Percentiles rank a stretch among this genome's conserved stretches.
Evolutionary conservation across 1,139 yeast genomes (phyloP).

Genomic region (Taiozyma onychis): DNA sequence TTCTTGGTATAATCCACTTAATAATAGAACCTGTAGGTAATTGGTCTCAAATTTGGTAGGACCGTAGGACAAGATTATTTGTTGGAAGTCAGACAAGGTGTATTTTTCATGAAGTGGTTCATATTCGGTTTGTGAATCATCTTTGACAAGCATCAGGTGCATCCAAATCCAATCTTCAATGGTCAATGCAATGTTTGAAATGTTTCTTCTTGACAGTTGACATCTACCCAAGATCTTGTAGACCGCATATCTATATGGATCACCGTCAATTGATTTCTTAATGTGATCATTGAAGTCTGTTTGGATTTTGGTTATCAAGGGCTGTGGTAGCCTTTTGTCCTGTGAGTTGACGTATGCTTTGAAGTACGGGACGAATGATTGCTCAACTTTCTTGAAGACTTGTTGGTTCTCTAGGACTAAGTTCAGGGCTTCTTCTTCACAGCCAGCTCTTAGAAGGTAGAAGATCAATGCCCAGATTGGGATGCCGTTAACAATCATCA

Average conservation of each 20-base stretch:
- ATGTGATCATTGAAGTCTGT: slow-evolving; percentile 84
- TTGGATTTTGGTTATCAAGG: slow-evolving; percentile 64
- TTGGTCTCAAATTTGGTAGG: slow-evolving; percentile 63
- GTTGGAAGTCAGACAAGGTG: slow-evolving; percentile 68
- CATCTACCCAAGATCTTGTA: slow-evolving; percentile 92
- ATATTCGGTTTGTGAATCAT: slow-evolving; percentile 34
- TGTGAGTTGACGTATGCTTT: slow-evolving; percentile 62
- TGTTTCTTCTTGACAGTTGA: slow-evolving; percentile 56
- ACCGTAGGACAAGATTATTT: slow-evolving; percentile 67
- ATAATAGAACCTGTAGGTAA: slow-evolving; percentile 68
- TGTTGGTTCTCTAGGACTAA: slow-evolving; percentile 47
- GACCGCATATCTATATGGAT: slow-evolving; percentile 86
- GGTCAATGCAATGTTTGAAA: slow-evolving; percentile 70
- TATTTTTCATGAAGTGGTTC: slow-evolving; percentile 67
- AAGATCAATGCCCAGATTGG: slow-evolving; percentile 93
- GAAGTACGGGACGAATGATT: slow-evolving; percentile 75
- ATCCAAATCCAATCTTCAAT: slow-evolving; percentile 98
- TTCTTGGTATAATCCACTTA: slow-evolving; percentile 76
- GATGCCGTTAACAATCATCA: slow-evolving; percentile 66
- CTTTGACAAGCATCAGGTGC: slow-evolving; percentile 72
- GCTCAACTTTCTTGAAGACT: slow-evolving; percentile 74
- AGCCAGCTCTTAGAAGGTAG: slow-evolving; percentile 80
- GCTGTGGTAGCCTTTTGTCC: slow-evolving; percentile 52
- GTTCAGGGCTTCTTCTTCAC: slow-evolving; percentile 69
- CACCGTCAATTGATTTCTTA: slow-evolving; percentile 65